Evolutionary conservation across 129 eudicot genomes (phyloP).

Genomic region (Saposhnikovia divaricata): DNA sequence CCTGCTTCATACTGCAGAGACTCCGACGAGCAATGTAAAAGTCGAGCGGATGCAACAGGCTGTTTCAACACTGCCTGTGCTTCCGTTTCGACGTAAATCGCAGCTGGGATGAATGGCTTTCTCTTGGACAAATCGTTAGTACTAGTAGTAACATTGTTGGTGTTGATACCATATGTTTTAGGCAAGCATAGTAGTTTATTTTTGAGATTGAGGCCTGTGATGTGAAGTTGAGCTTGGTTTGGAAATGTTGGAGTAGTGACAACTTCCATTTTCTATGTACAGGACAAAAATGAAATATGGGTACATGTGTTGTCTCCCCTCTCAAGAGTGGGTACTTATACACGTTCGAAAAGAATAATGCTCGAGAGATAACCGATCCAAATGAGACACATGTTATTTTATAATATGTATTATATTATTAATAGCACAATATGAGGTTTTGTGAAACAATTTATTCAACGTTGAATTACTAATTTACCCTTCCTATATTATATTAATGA

Average conservation of each 20-base stretch:
- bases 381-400: too few species aligned
- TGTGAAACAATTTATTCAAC: too few species aligned
- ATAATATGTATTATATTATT: too few species aligned
- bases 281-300: background rate
- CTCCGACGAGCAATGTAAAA: conserved; percentile 30
- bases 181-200: background rate
- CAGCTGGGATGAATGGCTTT: conserved; percentile 23
- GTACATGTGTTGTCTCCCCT: background rate
- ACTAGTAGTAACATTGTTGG: background rate
- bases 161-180: background rate
- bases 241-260: background rate
- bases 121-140: background rate
- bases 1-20: conserved; percentile 43
- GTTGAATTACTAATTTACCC: too few species aligned
- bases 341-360: background rate
- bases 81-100: conserved; percentile 17
- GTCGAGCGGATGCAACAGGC: conserved; percentile 10
- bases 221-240: background rate
- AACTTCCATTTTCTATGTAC: background rate
- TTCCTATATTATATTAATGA: too few species aligned
- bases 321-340: background rate
- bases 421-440: too few species aligned
- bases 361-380: too few species aligned
- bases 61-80: conserved; percentile 2
- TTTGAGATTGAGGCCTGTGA: background rate